Evolutionary conservation across 1,284 basidiomycete species (phyloP).

Genomic region (Boletus coffeatus): DNA sequence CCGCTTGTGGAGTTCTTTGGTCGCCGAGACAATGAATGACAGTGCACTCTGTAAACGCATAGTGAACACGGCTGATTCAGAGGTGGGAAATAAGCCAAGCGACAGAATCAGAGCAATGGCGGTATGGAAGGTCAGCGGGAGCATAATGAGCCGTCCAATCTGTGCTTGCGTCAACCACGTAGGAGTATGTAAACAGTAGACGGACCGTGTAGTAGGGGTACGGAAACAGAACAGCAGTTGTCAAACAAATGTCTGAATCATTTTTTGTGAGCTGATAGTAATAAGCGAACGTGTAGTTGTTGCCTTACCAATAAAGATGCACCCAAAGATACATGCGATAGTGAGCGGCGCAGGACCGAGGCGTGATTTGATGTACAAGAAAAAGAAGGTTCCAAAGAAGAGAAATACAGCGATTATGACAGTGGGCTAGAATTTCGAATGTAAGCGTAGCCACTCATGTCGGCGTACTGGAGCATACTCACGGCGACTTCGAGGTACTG

Average conservation of each 20-base stretch:
- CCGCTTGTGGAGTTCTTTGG: slow-evolving; percentile 44
- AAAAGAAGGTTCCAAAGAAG: slow-evolving; percentile 53
- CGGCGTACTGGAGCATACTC: slow-evolving; percentile 19
- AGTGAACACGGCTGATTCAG: slow-evolving; percentile 61
- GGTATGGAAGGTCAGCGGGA: slow-evolving; percentile 61
- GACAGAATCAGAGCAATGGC: slow-evolving; percentile 52
- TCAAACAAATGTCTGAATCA: slow-evolving; percentile 51
- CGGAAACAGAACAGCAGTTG: slow-evolving; percentile 58
- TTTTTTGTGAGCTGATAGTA: not conserved
- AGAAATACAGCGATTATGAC: slow-evolving; percentile 63
- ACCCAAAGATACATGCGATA: slow-evolving; percentile 55
- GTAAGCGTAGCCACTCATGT: slow-evolving; percentile 3
- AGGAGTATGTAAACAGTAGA: not conserved
- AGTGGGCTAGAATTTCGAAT: slow-evolving; percentile 38
- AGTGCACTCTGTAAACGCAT: slow-evolving; percentile 48
- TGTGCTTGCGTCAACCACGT: slow-evolving; percentile 17
- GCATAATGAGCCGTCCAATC: slow-evolving; percentile 47
- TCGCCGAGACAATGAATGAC: slow-evolving; percentile 43
- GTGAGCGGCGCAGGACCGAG: slow-evolving; percentile 63
- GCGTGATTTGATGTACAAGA: slow-evolving; percentile 62
- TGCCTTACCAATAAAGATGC: slow-evolving; percentile 46
- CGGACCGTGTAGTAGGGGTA: slow-evolving; percentile 56
- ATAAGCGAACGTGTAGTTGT: not conserved
- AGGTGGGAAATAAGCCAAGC: slow-evolving; percentile 59
- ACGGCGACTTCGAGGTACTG: slow-evolving; percentile 59